Percentiles rank a stretch among this genome's conserved stretches.
Conservation (phyloP, 1,139 yeast species). For the Geotrichum phurueaensis region DNA sequence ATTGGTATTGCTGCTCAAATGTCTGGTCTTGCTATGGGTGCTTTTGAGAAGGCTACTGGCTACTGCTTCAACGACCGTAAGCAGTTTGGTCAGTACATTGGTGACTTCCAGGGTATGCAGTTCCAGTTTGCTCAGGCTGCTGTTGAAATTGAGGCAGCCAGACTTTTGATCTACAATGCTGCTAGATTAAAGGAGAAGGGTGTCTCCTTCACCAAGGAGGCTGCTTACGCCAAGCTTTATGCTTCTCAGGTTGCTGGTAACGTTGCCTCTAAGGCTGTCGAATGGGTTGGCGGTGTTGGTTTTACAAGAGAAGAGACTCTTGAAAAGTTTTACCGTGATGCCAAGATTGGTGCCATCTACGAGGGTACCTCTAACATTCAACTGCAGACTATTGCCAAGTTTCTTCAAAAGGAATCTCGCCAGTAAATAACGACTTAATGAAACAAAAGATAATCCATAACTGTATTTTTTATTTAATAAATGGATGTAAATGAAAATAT, state of each 20-base stretch:
- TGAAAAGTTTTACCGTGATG: constrained; percentile 42
- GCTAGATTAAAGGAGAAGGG: constrained; percentile 43
- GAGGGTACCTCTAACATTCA: constrained; percentile 44
- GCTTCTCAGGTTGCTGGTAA: constrained; percentile 41
- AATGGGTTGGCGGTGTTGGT: constrained; percentile 47
- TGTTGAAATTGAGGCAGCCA: constrained; percentile 42
- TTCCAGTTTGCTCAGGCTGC: constrained; percentile 45
- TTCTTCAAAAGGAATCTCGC: constrained; percentile 35
- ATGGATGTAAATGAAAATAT: background rate
- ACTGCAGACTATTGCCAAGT: constrained; percentile 41
- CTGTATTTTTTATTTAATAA: background rate
- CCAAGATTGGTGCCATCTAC: constrained; percentile 44
- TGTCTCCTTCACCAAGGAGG: constrained; percentile 39
- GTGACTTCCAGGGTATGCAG: constrained; percentile 44
- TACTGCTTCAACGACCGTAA: constrained; percentile 40
- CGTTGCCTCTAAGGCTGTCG: constrained; percentile 40
- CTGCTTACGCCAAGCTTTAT: constrained; percentile 43
- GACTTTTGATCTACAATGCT: constrained; percentile 42
- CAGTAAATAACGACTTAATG: constrained; percentile 12
- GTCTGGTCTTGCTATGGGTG: constrained; percentile 44
- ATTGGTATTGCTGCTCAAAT: constrained; percentile 45
- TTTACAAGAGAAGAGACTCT: constrained; percentile 41
- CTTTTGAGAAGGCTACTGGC: constrained; percentile 39
- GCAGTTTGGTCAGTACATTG: constrained; percentile 42
- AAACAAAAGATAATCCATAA: background rate